Conservation (phyloP, 768 basidiomycete genomes). For the Panellus pusillus region DNA sequence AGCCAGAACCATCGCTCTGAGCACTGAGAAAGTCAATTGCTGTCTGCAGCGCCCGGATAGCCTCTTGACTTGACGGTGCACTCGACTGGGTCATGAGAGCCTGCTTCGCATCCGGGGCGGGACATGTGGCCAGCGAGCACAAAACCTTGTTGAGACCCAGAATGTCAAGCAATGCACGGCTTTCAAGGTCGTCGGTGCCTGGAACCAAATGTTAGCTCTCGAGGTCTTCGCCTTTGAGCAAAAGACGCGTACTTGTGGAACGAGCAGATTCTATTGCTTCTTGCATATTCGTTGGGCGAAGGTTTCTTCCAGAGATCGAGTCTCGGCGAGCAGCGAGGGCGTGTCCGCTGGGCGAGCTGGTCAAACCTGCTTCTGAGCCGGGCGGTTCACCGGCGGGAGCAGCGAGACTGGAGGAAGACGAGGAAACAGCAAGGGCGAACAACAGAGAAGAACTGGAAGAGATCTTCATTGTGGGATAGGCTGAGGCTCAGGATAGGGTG, state of each 20-base stretch:
- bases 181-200: constrained; percentile 1
- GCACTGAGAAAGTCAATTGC: constrained; percentile 1
- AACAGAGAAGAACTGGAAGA: constrained; percentile 49
- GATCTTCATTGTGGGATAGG: constrained; percentile 41
- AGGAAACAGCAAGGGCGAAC: constrained; percentile 49
- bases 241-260: neutral
- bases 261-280: constrained; percentile 10
- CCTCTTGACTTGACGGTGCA: constrained; percentile 1
- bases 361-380: constrained; percentile 19
- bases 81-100: constrained; percentile 3
- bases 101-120: constrained; percentile 5
- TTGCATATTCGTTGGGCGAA: constrained; percentile 18
- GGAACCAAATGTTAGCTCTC: neutral
- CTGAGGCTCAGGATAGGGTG: constrained; percentile 15
- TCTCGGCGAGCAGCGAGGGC: constrained; percentile 13
- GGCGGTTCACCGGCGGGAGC: constrained; percentile 39
- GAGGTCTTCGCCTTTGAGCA: neutral
- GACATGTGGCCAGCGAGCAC: neutral
- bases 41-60: neutral
- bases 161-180: constrained; percentile 2
- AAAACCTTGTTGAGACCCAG: neutral
- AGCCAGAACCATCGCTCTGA: neutral
- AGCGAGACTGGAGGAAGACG: constrained; percentile 47
- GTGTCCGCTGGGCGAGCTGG: constrained; percentile 16
- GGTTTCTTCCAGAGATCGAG: constrained; percentile 9